Conservation (phyloP, 495 filamentous ascomycete species). For the Penicillium chermesinum region DNA sequence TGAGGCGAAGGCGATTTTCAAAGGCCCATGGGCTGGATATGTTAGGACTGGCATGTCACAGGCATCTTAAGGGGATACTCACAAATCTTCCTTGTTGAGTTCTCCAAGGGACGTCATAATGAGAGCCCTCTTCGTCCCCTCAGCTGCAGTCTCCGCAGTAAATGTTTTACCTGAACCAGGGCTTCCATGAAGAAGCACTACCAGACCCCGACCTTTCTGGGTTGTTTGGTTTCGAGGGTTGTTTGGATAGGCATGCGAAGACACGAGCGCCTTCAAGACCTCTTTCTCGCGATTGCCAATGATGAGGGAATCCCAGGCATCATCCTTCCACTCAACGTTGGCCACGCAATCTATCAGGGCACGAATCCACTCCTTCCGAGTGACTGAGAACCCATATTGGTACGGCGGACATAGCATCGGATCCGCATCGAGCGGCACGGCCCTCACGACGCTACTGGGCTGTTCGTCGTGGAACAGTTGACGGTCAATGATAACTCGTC, state of each 20-base stretch:
- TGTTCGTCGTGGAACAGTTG: conserved; percentile 3
- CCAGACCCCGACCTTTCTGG: conserved; percentile 1
- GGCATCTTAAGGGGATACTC: background rate
- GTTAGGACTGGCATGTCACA: background rate
- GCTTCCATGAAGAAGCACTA: background rate
- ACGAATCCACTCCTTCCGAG: background rate
- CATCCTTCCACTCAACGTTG: background rate
- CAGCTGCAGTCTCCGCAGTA: background rate
- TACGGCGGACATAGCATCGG: conserved; percentile 1
- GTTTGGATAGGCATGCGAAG: background rate
- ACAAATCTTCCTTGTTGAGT: background rate
- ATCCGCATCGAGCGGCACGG: background rate
- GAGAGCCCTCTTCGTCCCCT: background rate
- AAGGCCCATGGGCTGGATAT: background rate
- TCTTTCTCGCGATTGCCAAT: background rate
- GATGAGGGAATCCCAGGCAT: conserved; percentile 1
- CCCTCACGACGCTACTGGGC: background rate
- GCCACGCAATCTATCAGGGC: background rate
- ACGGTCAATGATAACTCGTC: conserved; percentile 3
- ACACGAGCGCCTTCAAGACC: background rate
- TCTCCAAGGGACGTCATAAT: background rate
- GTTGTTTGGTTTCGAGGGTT: background rate
- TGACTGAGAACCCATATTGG: conserved; percentile 1
- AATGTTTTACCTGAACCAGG: conserved; percentile 1
- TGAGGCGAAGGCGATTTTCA: background rate